Evolutionary conservation across 106 monocot species (phyloP).

Genomic region (Triglochin maritima): DNA sequence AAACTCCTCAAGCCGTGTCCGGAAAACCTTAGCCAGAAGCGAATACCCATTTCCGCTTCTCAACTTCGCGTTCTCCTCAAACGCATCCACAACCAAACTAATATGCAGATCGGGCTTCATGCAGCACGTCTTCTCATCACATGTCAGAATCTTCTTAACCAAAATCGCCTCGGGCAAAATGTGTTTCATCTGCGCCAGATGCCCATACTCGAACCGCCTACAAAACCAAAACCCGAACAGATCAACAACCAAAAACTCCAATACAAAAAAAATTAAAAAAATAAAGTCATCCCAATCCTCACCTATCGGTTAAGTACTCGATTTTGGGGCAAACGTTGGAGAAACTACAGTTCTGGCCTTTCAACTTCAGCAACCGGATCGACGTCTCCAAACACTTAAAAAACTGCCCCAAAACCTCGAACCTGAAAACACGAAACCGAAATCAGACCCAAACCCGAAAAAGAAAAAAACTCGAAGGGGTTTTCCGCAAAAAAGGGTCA

Average conservation of each 20-base stretch:
- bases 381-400: constrained; percentile 16
- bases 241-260: background rate
- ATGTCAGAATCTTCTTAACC: constrained; percentile 13
- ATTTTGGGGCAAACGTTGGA: constrained; percentile 11
- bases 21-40: constrained; percentile 9
- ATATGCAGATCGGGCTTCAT: constrained; percentile 28
- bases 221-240: background rate
- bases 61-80: constrained; percentile 1
- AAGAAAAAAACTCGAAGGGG: background rate
- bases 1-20: constrained; percentile 11
- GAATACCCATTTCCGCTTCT: constrained; percentile 9
- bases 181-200: constrained; percentile 24
- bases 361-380: constrained; percentile 12
- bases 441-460: background rate
- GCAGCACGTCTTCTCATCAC: constrained; percentile 17
- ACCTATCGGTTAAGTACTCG: constrained; percentile 9
- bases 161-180: constrained; percentile 23
- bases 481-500: background rate
- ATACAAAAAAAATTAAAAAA: background rate
- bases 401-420: constrained; percentile 9
- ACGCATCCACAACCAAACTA: constrained; percentile 5
- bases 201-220: constrained; percentile 11
- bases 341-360: constrained; percentile 5
- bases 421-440: background rate
- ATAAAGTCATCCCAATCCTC: background rate